phyloP scores from a whole-genome alignment of 495 filamentous ascomycete genomes.

The Tuber magnatum region DNA sequence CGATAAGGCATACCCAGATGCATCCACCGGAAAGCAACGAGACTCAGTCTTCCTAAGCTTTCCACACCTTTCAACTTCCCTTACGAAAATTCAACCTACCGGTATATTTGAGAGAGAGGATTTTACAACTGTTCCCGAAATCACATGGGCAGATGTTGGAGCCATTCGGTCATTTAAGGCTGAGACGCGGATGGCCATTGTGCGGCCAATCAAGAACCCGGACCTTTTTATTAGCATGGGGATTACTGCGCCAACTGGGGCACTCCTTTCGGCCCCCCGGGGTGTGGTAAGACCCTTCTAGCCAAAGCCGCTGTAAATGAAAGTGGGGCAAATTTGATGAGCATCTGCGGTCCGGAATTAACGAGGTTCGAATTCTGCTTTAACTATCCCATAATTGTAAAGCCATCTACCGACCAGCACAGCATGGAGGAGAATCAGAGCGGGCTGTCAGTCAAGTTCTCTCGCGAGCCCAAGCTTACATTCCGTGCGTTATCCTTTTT shows the following conservation, averaged over 20 bases:
- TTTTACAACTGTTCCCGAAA: slow-evolving; percentile 44
- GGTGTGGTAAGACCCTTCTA: slow-evolving; percentile 90
- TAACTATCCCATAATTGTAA: no score
- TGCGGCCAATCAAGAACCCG: slow-evolving; percentile 79
- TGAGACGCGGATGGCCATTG: slow-evolving; percentile 73
- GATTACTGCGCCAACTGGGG: slow-evolving; percentile 76
- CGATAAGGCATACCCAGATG: no score
- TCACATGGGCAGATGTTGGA: slow-evolving; percentile 85
- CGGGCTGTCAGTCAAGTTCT: slow-evolving; percentile 53
- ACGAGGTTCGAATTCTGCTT: background rate
- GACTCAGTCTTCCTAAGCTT: no score
- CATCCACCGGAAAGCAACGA: no score
- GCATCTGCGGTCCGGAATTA: slow-evolving; percentile 70
- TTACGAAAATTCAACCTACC: no score
- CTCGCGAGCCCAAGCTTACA: no score
- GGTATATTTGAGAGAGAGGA: no score
- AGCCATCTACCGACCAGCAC: no score
- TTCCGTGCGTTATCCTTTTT: no score
- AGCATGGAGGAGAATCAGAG: slow-evolving; percentile 84
- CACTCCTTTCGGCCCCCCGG: slow-evolving; percentile 49
- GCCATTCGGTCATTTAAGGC: slow-evolving; percentile 69
- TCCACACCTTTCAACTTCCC: no score
- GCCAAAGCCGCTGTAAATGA: slow-evolving; percentile 94
- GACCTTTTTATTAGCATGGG: slow-evolving; percentile 69
- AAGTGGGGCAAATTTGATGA: slow-evolving; percentile 91